Evolutionary conservation across 306 rosid genomes (phyloP), one percentile per base, ranked within the genome.

Genomic region (Fragaria iinumae): DNA sequence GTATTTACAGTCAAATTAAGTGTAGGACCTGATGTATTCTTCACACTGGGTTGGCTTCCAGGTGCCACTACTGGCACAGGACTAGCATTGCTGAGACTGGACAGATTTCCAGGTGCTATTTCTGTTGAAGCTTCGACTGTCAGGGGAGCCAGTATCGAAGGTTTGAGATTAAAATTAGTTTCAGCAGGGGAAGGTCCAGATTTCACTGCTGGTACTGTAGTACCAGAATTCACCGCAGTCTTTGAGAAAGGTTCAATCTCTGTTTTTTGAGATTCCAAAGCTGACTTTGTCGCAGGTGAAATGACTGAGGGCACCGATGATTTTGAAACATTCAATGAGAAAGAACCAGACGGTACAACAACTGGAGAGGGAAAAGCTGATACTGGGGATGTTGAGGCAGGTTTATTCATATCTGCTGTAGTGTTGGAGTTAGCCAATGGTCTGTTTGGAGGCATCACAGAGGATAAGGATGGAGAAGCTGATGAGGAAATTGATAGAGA

Each of bases 211-310:
- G 66, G 80, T 56, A 8, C 83, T 69, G 76, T 84, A 20, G 80
- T 74, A 45, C 86, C 71, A 77, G 85, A 73, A 62, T 76, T 84
- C 3, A 12, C 18, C 77, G 73, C 84, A 55, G 83, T 77, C 70
- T 80, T 88, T 47, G 69, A 77, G 27, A 71, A 75, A 18, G 86
- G 77, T 71, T 77, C 86, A 67, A 62, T 79, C 80, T 89, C 88
- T 34, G 74, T 52, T 55, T 82, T 86, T 21, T 77, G 77, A 71
- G 83, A 44, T n/a, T 80, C 91, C 5, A 52, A 77, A 32, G 81
- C 73, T 71, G 88, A 66, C 74, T 65, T 80, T 16, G 50, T 63
- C 69, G 25, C 36, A 36, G 84, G 76, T 43, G 81, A 34, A 27
- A 55, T 67, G 73, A 79, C 49, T 18, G 80, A 73, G 43, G 82